Conservation (phyloP, 768 basidiomycete genomes). For the Pholiota molesta region DNA sequence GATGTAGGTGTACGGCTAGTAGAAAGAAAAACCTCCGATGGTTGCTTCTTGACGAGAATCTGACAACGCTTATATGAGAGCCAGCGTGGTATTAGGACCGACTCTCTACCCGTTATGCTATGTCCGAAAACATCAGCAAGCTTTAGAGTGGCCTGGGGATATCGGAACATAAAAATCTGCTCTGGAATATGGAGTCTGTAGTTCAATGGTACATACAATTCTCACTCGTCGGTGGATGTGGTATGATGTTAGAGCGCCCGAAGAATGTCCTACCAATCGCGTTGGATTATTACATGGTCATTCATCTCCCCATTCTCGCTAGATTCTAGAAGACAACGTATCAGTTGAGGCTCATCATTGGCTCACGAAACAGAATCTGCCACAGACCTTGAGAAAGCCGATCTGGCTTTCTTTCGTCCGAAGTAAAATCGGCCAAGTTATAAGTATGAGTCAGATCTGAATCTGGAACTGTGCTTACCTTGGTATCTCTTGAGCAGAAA, state of each 20-base stretch:
- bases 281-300: background rate
- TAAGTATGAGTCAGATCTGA: no score
- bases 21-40: background rate
- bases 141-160: background rate
- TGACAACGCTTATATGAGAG: slow-evolving; percentile 1
- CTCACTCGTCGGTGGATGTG: background rate
- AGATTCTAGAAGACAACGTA: no score
- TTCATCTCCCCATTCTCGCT: background rate
- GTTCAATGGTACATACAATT: background rate
- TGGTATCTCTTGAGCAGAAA: no score
- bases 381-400: no score
- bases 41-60: background rate
- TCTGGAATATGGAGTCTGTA: background rate
- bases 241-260: background rate
- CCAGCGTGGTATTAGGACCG: background rate
- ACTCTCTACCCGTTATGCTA: background rate
- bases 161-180: background rate
- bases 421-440: no score
- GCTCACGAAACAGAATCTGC: no score
- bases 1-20: background rate
- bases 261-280: no score
- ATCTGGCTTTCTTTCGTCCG: no score
- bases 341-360: no score
- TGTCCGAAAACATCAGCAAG: background rate
- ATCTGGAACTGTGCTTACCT: no score